Conservation (phyloP, 306 rosid genomes). For the Lagenaria siceraria region DNA sequence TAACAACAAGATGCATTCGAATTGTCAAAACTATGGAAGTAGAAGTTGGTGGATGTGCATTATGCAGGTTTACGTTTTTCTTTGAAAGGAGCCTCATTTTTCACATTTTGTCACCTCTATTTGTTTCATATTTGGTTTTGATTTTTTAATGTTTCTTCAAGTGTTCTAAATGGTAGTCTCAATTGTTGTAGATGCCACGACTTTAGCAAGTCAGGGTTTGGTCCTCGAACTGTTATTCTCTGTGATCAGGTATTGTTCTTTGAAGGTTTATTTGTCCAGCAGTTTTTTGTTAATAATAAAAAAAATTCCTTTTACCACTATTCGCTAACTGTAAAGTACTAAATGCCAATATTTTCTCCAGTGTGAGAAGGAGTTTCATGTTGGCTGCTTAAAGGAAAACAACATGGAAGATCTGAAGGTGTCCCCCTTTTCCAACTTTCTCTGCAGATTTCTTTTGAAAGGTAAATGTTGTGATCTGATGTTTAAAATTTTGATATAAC, state of each 20-base stretch:
- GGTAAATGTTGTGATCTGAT: background rate
- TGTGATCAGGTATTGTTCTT: conserved; percentile 67
- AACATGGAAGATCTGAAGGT: conserved; percentile 50
- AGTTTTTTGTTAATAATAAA: background rate
- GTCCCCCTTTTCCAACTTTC: background rate
- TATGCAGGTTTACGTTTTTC: conserved; percentile 50
- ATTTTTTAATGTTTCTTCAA: background rate
- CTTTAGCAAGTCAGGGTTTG: conserved; percentile 41
- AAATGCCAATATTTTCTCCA: conserved; percentile 13
- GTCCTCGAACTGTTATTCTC: conserved; percentile 56
- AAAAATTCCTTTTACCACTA: background rate
- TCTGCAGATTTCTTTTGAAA: background rate
- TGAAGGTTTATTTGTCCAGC: background rate
- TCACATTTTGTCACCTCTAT: background rate
- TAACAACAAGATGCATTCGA: conserved; percentile 68
- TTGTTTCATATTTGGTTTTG: background rate
- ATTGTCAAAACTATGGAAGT: conserved; percentile 51
- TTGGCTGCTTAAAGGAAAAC: conserved; percentile 67
- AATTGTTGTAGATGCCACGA: conserved; percentile 34
- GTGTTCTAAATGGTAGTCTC: background rate
- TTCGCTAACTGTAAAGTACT: background rate
- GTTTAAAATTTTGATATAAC: background rate
- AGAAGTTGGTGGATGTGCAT: conserved; percentile 53
- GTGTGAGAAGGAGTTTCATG: conserved; percentile 82
- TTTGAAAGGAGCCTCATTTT: background rate